phyloP scores from a whole-genome alignment of 2,329 filamentous ascomycete genomes.

The Cytospora chrysosperma region DNA sequence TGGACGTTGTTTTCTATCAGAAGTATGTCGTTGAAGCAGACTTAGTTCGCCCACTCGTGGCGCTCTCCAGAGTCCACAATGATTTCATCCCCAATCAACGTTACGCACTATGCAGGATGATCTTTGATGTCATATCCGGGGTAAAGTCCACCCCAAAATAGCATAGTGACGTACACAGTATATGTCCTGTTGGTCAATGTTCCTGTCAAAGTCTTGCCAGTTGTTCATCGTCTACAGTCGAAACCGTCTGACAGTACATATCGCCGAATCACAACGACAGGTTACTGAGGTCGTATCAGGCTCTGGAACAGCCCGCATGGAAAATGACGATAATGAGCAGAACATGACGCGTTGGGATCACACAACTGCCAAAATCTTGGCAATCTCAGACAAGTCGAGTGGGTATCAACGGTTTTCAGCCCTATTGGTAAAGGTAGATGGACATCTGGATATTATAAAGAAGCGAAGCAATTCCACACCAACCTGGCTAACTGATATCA shows the following conservation, averaged over 20 bases:
- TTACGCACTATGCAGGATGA: conserved; percentile 1
- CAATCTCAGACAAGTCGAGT: not conserved
- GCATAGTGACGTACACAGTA: conserved; percentile 12
- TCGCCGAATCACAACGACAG: not conserved
- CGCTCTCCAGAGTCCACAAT: conserved; percentile 11
- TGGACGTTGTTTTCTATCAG: not conserved
- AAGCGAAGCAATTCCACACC: not conserved
- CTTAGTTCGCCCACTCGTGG: not conserved
- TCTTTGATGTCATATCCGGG: conserved; percentile 19
- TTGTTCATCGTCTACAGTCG: not conserved
- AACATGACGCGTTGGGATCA: not conserved
- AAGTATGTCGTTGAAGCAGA: not conserved
- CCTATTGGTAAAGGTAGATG: not conserved
- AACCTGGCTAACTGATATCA: not conserved
- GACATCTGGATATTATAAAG: not conserved
- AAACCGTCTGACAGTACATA: not conserved
- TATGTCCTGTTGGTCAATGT: not conserved
- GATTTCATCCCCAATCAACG: conserved; percentile 18
- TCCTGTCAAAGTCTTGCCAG: not conserved
- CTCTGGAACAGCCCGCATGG: not conserved
- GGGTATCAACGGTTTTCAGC: not conserved
- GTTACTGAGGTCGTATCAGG: not conserved
- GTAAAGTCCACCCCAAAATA: not conserved
- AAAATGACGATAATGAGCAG: not conserved
- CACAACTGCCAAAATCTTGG: not conserved